These are phyloP conservation scores for Leptoxyphium fumago DNA, from an alignment of 2,329 filamentous ascomycete genomes.

Conservation along the genomic window DNA sequence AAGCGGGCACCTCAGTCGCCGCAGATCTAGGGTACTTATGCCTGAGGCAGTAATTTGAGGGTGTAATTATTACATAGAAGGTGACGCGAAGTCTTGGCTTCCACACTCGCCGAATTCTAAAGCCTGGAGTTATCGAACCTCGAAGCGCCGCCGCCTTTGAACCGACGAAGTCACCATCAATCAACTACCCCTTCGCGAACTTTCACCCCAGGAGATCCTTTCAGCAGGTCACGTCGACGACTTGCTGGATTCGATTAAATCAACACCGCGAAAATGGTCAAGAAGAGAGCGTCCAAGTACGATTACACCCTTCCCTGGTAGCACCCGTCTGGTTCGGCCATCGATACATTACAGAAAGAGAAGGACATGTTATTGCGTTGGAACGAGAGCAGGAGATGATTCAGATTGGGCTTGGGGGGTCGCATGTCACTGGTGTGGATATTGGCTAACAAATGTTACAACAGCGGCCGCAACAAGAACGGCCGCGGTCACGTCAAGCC, in stretches of 20 bases:
- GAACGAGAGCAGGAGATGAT: too few relatives aligned
- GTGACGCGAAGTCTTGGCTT: not conserved
- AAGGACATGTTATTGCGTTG: too few relatives aligned
- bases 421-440: too few relatives aligned
- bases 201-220: slow-evolving; percentile 4
- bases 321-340: not conserved
- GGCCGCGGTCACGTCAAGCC: slow-evolving; percentile 99
- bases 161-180: not conserved
- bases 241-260: slow-evolving; percentile 14
- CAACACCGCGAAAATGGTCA: slow-evolving; percentile 52
- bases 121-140: not conserved
- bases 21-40: not conserved
- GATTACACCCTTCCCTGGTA: slow-evolving; percentile 17
- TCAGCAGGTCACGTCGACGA: slow-evolving; percentile 9
- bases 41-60: not conserved
- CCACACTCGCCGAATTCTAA: not conserved
- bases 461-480: slow-evolving; percentile 98
- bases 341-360: too few relatives aligned
- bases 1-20: not conserved
- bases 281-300: slow-evolving; percentile 64
- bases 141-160: too few relatives aligned
- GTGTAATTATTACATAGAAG: not conserved
- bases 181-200: not conserved
- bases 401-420: too few relatives aligned
- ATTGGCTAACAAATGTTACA: slow-evolving; percentile 21